Conservation (phyloP, 768 basidiomycete species). For the Boletus tylopilopsis region DNA sequence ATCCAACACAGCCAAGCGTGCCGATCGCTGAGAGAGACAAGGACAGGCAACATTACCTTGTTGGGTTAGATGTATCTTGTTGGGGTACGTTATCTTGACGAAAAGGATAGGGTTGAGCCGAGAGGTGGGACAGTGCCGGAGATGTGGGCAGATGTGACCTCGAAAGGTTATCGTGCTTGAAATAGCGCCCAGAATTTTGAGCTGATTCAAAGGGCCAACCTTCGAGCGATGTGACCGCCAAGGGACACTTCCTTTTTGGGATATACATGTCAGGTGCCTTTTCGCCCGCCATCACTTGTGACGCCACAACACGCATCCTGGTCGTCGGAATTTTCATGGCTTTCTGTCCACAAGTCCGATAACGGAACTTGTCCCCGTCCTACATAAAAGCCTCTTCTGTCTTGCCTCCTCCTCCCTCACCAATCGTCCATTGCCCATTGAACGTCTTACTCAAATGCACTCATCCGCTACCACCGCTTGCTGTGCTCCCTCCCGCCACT, state of each 20-base stretch:
- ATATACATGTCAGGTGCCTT: conserved; percentile 28
- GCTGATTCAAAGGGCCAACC: conserved; percentile 16
- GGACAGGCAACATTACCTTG: conserved; percentile 28
- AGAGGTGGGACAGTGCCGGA: conserved; percentile 10
- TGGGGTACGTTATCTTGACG: conserved; percentile 30
- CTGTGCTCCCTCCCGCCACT: conserved; percentile 16
- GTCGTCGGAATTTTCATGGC: conserved; percentile 31
- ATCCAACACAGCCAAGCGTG: conserved; percentile 24
- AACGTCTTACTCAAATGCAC: too few species aligned
- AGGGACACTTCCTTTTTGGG: conserved; percentile 21
- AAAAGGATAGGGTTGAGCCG: conserved; percentile 16
- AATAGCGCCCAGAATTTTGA: conserved; percentile 27
- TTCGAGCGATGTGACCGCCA: conserved; percentile 33
- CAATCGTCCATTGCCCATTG: too few species aligned
- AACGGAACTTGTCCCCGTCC: conserved; percentile 33
- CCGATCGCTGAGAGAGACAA: conserved; percentile 28
- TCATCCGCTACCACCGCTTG: conserved; percentile 11
- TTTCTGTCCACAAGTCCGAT: conserved; percentile 34
- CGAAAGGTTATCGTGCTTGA: conserved; percentile 32
- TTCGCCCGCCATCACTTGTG: conserved; percentile 34
- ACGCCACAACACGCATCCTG: conserved; percentile 37
- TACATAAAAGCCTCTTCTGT: conserved; percentile 26
- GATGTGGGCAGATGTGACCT: conserved; percentile 27
- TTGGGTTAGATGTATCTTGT: conserved; percentile 30
- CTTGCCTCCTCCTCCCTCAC: not conserved